Evolutionary conservation across 1,284 basidiomycete genomes (phyloP), one percentile per base, ranked within the genome.

Genomic region (Heliocybe sulcata): DNA sequence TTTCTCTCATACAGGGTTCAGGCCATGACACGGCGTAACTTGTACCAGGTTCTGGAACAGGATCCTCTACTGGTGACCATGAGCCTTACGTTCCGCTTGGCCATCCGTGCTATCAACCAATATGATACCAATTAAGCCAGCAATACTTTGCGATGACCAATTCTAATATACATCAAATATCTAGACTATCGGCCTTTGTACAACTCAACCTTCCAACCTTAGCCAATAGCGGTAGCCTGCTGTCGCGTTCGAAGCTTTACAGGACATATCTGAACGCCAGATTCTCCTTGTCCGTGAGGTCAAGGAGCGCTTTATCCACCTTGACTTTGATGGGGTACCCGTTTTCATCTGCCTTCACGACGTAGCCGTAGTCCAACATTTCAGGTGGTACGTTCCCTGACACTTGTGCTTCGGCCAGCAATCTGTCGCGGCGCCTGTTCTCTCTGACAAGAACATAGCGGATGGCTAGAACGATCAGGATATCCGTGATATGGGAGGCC

Each of bases 401-500:
- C 25, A 35, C 47, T n/a, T 53, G 26, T 3, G 55, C 57, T 45
- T 53, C 52, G 9, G 51, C 56, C 52, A 60, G 55, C 48, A 64
- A 56, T 19, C 52, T 54, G 50, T 66, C 66, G 11, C 66, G 58
- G 20, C 63, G 62, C 53, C 57, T 59, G 58, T 67, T 67, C 60
- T 66, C 63, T 26, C 56, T 48, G 16, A 47, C 51, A 42, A 66
- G 60, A 1, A 56, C 35, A 29, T 35, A 54, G 26, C 64, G 62
- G 45, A 65, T 53, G 33, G 55, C 53, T 20, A 65, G 56, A 31
- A 65, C 51, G 38, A 63, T 54, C 35, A 59, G 16, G 48, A 65
- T 62, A 42, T 62, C 58, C 20, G 42, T 35, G 38, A 59, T 54
- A 55, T 65, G 58, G 2, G 63, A 20, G 51, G n/a, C 31, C 59